Base-by-base conservation (phyloP, 2,329 filamentous ascomycete genomes). In the Botryotinia calthae region DNA sequence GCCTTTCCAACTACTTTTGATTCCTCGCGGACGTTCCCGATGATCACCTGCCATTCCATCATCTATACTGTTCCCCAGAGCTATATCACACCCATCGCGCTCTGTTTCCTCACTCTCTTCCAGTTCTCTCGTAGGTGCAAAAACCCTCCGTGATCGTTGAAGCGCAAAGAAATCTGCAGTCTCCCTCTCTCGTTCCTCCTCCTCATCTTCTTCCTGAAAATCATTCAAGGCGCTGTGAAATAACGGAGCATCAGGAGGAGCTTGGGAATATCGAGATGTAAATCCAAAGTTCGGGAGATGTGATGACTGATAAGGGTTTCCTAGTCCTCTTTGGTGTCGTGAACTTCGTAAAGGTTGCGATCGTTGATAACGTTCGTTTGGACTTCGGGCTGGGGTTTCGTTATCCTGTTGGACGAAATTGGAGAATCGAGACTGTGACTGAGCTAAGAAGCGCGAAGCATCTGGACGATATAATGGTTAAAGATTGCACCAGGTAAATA, bases 91-190 rank as follows among this genome's bases (percentile, higher is more conserved):
- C n/a, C 83, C 87, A 70, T 91, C 91, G 59, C 92, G 90, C 68
- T 96, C 94, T 3, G 92, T 89, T 77, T 97, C 95, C 2, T 92
- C 91, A 75, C 94, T 97, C 77, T 97, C 94, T 54, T 92, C 93
- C 67, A 98, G 84, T 62, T 42, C 59, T 77, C 93, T 90, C 82
- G 92, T 94, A 22, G 91, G 90, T 22, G 94, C 93, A 80, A 98
- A 95, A 73, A 97, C 93, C 64, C 95, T 89, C 77, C 96, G 89
- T 76, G 95, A 98, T 77, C 92, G 88, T 82, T 98, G 95, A 73
- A 99, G 85, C 9, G 95, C 95, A 82, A 95, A 97, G 77, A 96
- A 90, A 82, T 98, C 96, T n/a, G 94, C 94, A 48, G 95, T 93
- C 80, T 98, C 95, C 71, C 94, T 86, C 78, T 97, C 93, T 78